A percentile compares a stretch with the other conserved stretches of the same genome.
Conservation (phyloP, 2,329 filamentous ascomycete genomes). For the Sordariomycetes sp. region DNA sequence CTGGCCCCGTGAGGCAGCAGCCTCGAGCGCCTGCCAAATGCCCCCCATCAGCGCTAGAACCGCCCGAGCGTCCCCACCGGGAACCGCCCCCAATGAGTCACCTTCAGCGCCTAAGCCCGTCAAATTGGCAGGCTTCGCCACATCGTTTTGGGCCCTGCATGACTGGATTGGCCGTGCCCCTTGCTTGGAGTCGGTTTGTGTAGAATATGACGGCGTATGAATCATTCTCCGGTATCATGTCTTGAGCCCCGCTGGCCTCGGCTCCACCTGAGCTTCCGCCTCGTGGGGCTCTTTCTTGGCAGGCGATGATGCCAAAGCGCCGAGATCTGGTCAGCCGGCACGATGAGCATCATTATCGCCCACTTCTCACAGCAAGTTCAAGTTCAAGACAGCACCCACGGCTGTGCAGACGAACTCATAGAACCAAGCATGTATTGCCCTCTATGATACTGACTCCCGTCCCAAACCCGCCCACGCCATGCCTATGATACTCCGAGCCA, state of each 20-base stretch:
- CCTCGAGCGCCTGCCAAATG: neutral
- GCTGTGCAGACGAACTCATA: no score
- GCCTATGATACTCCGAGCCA: neutral
- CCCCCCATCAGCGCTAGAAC: neutral
- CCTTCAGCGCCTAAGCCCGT: neutral
- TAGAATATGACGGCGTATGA: slow-evolving; percentile 1
- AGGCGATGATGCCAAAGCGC: no score
- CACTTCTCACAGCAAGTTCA: no score
- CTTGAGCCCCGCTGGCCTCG: neutral
- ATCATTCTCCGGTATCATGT: neutral
- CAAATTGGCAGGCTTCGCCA: neutral
- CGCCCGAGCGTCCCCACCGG: neutral
- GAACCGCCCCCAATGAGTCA: neutral
- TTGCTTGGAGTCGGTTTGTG: neutral
- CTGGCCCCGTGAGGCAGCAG: neutral
- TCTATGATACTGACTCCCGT: neutral
- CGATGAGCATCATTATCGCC: no score
- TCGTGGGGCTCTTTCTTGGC: no score
- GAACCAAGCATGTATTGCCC: neutral
- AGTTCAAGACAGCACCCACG: no score
- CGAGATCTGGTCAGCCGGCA: no score
- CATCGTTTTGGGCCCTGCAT: neutral
- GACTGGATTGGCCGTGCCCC: neutral
- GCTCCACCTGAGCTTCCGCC: neutral
- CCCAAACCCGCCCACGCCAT: neutral